A percentile compares a stretch with the other conserved stretches of the same genome.
Conservation (phyloP, 768 basidiomycete species). For the Lactarius akahatsu region DNA sequence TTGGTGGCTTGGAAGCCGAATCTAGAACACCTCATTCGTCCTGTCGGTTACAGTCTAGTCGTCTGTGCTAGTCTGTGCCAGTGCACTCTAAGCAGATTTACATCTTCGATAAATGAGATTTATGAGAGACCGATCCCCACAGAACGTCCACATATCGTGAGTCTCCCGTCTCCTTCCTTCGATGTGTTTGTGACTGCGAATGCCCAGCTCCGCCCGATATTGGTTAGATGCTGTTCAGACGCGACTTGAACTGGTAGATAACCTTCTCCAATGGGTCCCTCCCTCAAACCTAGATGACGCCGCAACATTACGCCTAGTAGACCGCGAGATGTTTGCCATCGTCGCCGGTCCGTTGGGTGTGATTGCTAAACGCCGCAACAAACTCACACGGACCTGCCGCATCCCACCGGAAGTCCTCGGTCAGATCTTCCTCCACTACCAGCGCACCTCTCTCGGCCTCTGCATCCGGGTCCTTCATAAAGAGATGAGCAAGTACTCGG, state of each 20-base stretch:
- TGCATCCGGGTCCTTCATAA: neutral
- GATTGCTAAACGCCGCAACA: slow-evolving; percentile 20
- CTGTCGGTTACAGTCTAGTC: neutral
- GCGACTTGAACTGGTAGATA: slow-evolving; percentile 17
- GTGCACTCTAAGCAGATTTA: neutral
- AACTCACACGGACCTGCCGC: slow-evolving; percentile 20
- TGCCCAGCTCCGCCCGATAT: slow-evolving; percentile 20
- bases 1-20: neutral
- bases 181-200: neutral
- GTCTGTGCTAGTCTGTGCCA: neutral
- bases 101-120: neutral
- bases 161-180: slow-evolving; percentile 1
- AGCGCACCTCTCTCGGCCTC: neutral
- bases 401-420: slow-evolving; percentile 21
- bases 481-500: neutral
- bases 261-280: slow-evolving; percentile 10
- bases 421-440: slow-evolving; percentile 24
- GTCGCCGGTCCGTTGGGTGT: slow-evolving; percentile 8
- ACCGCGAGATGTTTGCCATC: slow-evolving; percentile 19
- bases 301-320: neutral
- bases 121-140: neutral
- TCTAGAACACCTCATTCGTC: neutral
- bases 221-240: slow-evolving; percentile 24
- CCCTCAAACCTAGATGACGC: slow-evolving; percentile 10
- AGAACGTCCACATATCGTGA: slow-evolving; percentile 7